These are phyloP conservation scores for Carnegiea gigantea DNA, from an alignment of 179 eudicot genomes.

Conservation along the genomic window DNA sequence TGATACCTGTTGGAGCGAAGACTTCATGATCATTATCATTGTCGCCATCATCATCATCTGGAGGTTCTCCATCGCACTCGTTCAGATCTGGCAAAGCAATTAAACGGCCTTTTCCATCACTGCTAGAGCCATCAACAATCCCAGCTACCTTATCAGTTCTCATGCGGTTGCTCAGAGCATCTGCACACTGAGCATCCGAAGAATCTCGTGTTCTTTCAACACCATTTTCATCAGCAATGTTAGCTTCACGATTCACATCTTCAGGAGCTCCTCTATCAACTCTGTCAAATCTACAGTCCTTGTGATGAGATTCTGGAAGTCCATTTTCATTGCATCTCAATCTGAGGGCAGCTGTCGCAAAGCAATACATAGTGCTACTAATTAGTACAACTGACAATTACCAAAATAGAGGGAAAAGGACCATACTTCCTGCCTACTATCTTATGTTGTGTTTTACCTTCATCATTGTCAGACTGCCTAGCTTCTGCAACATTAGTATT, in stretches of 20 bases:
- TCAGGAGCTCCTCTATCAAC: constrained; percentile 16
- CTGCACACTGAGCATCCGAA: constrained; percentile 4
- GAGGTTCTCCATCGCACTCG: constrained; percentile 27
- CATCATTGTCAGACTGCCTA: neutral
- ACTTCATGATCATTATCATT: neutral
- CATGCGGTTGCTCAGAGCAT: neutral
- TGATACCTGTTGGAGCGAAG: constrained; percentile 2
- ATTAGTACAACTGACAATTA: neutral
- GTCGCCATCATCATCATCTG: constrained; percentile 34
- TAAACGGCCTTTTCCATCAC: constrained; percentile 14
- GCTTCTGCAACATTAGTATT: constrained; percentile 16
- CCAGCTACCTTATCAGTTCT: constrained; percentile 8
- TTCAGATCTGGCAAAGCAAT: constrained; percentile 35
- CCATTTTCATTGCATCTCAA: constrained; percentile 20
- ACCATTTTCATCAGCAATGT: constrained; percentile 1
- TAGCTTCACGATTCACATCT: constrained; percentile 13
- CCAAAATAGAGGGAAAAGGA: neutral
- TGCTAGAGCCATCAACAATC: neutral
- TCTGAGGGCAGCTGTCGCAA: constrained; percentile 14
- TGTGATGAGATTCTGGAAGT: constrained; percentile 11
- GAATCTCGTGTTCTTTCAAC: neutral
- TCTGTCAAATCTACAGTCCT: constrained; percentile 3
- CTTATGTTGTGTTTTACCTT: constrained; percentile 18
- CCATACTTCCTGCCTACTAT: neutral
- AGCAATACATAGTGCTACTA: neutral